Evolutionary conservation across 805 yeast genomes (phyloP).

Genomic region (Candida taoyuanica): DNA sequence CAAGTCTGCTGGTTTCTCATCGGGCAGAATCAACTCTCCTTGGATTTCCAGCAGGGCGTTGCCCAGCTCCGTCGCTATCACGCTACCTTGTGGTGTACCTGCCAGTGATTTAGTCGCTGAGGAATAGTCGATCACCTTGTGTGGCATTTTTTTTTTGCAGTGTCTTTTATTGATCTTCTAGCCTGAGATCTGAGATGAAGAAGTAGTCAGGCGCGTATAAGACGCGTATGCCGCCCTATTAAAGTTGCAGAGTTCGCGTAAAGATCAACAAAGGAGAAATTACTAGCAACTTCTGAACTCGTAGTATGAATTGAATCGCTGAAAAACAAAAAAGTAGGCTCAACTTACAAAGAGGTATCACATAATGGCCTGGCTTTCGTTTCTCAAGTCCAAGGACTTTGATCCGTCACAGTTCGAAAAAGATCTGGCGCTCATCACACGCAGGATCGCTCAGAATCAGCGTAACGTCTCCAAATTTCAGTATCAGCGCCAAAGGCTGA

Average conservation of each 20-base stretch:
- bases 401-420: slow-evolving; percentile 42
- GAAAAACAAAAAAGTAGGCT: too few species aligned
- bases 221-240: too few species aligned
- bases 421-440: slow-evolving; percentile 35
- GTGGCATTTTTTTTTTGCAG: too few species aligned
- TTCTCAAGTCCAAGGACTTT: slow-evolving; percentile 30
- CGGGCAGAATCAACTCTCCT: slow-evolving; percentile 59
- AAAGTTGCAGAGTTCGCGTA: not conserved
- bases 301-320: too few species aligned
- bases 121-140: slow-evolving; percentile 11
- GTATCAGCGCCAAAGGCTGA: slow-evolving; percentile 7
- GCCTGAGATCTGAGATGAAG: too few species aligned
- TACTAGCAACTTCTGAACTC: too few species aligned
- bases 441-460: slow-evolving; percentile 30
- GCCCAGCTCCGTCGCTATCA: slow-evolving; percentile 51
- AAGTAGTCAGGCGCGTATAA: not conserved
- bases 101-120: slow-evolving; percentile 6
- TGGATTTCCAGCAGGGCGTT: slow-evolving; percentile 64
- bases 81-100: not conserved
- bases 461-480: slow-evolving; percentile 21
- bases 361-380: slow-evolving; percentile 24
- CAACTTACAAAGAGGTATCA: too few species aligned
- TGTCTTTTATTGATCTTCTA: too few species aligned
- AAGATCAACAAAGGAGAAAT: too few species aligned
- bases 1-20: slow-evolving; percentile 28